Evolutionary conservation across 2,329 filamentous ascomycete genomes (phyloP).

Genomic region (Fusarium sp.): DNA sequence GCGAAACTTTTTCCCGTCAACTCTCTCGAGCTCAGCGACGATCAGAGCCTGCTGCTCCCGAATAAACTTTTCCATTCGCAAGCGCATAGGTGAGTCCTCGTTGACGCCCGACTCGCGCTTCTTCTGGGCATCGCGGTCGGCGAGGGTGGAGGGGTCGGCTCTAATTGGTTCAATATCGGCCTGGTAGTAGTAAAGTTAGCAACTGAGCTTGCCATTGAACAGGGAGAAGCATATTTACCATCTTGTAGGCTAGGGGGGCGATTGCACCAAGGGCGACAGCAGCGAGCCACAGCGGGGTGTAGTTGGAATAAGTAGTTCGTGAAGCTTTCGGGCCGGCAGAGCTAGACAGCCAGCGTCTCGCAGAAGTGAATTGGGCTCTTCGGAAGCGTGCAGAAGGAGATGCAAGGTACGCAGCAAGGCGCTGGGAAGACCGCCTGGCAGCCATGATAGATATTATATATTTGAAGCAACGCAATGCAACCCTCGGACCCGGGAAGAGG

Average conservation of each 20-base stretch:
- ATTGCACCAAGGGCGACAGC: constrained; percentile 64
- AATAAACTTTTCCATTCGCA: constrained; percentile 97
- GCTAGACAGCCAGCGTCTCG: constrained; percentile 47
- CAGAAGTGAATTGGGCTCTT: constrained; percentile 47
- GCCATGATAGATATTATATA: constrained; percentile 53
- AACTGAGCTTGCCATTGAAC: constrained; percentile 15
- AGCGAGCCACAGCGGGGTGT: constrained; percentile 50
- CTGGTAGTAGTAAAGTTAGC: constrained; percentile 51
- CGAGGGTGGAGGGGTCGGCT: constrained; percentile 78
- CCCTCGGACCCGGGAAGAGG: constrained; percentile 20
- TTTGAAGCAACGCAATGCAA: constrained; percentile 8
- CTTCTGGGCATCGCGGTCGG: constrained; percentile 83
- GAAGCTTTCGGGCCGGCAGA: constrained; percentile 41
- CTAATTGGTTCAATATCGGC: constrained; percentile 58
- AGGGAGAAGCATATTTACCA: constrained; percentile 59
- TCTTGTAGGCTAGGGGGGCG: constrained; percentile 68
- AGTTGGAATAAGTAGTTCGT: constrained; percentile 36
- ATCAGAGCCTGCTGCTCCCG: constrained; percentile 93
- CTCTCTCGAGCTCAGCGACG: constrained; percentile 81
- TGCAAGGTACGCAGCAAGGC: constrained; percentile 50
- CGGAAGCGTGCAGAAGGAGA: constrained; percentile 44
- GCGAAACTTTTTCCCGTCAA: constrained; percentile 87
- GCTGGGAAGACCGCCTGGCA: constrained; percentile 49
- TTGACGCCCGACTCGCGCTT: constrained; percentile 79
- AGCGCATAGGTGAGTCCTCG: constrained; percentile 89